Evolutionary conservation across 257 asterid species (phyloP).

Genomic region (Solanum stenotomum): DNA sequence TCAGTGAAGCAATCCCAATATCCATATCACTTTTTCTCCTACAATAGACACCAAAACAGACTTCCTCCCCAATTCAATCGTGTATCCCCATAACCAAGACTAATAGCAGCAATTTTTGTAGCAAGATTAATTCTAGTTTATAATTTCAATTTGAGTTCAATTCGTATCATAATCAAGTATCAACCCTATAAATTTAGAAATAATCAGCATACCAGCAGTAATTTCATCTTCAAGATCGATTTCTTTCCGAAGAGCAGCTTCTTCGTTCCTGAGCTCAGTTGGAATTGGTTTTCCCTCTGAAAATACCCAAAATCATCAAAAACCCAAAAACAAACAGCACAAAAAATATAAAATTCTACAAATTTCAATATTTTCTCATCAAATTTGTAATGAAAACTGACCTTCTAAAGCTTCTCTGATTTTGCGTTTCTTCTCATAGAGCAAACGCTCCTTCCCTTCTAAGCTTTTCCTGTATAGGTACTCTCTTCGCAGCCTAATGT

Average conservation of each 20-base stretch:
- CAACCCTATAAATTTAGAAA: background rate
- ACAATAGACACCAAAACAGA: background rate
- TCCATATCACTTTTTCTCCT: background rate
- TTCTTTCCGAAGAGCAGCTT: slow-evolving; percentile 83
- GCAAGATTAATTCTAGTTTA: background rate
- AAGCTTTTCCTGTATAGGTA: slow-evolving; percentile 81
- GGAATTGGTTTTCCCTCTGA: slow-evolving; percentile 97
- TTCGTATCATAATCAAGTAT: background rate
- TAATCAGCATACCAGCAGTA: slow-evolving; percentile 46
- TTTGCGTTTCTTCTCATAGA: slow-evolving; percentile 82
- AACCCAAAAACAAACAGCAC: background rate
- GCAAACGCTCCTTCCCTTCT: slow-evolving; percentile 81
- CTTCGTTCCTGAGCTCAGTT: slow-evolving; percentile 93
- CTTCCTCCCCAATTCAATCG: background rate
- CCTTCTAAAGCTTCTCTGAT: slow-evolving; percentile 79
- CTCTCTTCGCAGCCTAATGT: slow-evolving; percentile 68
- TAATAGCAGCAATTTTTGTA: background rate
- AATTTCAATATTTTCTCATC: no score
- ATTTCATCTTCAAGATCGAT: slow-evolving; percentile 89
- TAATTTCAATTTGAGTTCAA: background rate
- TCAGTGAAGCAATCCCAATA: background rate
- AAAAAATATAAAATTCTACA: background rate
- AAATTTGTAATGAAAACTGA: background rate
- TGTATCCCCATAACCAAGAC: background rate
- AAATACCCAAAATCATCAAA: background rate